These are phyloP conservation scores for Xylaria hypoxylon DNA, from an alignment of 2,329 filamentous ascomycete species.

Conservation along the genomic window DNA sequence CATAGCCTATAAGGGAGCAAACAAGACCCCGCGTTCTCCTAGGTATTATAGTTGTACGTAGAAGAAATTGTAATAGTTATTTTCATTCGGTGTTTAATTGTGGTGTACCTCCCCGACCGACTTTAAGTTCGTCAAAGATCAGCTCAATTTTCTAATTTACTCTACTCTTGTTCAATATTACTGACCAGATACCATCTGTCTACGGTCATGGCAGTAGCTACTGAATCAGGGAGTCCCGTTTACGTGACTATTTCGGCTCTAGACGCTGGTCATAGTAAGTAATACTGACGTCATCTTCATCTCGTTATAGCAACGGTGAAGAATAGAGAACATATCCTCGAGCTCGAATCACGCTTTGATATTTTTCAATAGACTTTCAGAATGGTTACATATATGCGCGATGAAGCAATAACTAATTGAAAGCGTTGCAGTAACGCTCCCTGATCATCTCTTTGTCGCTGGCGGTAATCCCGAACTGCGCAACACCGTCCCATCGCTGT, in stretches of 20 bases:
- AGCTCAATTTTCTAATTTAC: not conserved
- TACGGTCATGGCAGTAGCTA: slow-evolving; percentile 13
- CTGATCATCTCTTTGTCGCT: slow-evolving; percentile 59
- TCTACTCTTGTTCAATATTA: not conserved
- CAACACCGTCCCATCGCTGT: slow-evolving; percentile 63
- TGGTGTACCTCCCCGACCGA: no score
- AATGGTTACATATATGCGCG: not conserved
- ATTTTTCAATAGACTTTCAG: not conserved
- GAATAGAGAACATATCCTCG: not conserved
- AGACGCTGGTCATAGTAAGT: slow-evolving; percentile 52
- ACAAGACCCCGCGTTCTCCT: no score
- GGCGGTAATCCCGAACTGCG: slow-evolving; percentile 57
- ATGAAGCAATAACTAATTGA: slow-evolving; percentile 1
- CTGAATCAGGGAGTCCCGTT: slow-evolving; percentile 19
- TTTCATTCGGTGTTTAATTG: no score
- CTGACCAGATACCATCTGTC: not conserved
- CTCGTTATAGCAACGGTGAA: not conserved
- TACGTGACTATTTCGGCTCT: slow-evolving; percentile 54
- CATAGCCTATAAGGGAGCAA: no score
- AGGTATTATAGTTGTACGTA: no score
- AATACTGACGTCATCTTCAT: not conserved
- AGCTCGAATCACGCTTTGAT: not conserved
- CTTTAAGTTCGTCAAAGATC: not conserved
- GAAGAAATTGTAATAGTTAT: no score
- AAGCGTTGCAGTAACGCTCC: slow-evolving; percentile 55